Evolutionary conservation across 164 flowering plant species (phyloP).

Genomic region (Kalanchoe fedtschenkoi): DNA sequence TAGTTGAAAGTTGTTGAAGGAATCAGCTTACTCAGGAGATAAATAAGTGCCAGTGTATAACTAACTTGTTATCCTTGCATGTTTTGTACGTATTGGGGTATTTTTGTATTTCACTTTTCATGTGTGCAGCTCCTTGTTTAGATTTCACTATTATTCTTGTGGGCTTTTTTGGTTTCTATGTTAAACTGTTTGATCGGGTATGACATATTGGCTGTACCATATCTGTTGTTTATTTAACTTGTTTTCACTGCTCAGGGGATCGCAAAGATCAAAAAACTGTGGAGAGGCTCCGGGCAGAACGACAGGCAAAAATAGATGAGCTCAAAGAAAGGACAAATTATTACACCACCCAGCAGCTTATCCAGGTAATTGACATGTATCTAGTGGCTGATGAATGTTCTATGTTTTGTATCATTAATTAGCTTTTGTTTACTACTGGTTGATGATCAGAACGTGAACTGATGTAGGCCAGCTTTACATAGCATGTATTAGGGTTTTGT

Average conservation of each 20-base stretch:
- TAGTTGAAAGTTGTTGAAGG: not conserved
- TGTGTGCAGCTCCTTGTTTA: not conserved
- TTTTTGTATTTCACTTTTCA: not conserved
- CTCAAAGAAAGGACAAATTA: constrained; percentile 90
- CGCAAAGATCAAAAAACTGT: constrained; percentile 73
- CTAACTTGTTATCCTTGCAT: not conserved
- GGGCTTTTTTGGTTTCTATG: no score
- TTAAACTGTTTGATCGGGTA: no score
- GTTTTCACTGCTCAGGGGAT: constrained; percentile 38
- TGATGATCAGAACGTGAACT: not conserved
- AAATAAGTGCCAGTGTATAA: not conserved
- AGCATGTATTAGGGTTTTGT: no score
- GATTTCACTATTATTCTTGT: no score
- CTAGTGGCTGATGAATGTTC: not conserved
- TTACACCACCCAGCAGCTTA: constrained; percentile 82
- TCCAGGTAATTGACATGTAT: constrained; percentile 48
- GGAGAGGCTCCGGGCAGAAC: constrained; percentile 74
- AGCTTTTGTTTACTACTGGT: not conserved
- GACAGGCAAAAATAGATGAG: constrained; percentile 79
- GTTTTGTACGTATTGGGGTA: not conserved
- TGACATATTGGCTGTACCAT: not conserved
- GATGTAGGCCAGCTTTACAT: not conserved
- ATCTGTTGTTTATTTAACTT: not conserved
- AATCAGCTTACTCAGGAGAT: not conserved
- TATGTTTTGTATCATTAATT: not conserved